Evolutionary conservation across 2,329 filamentous ascomycete genomes (phyloP), one percentile per base, ranked within the genome.

Genomic region (Aureobasidium sp.): DNA sequence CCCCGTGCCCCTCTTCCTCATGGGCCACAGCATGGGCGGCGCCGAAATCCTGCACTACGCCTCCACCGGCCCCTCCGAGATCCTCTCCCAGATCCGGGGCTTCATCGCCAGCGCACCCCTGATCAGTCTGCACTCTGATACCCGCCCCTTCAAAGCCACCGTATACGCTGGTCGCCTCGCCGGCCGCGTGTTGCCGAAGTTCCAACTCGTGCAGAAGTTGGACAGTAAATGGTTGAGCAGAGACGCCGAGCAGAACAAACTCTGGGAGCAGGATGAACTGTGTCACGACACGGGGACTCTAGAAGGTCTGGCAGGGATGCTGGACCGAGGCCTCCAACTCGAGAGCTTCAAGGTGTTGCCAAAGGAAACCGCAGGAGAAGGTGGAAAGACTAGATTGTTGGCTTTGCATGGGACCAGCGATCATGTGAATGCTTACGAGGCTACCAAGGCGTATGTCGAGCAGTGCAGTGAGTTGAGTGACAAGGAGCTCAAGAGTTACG

Each of bases 21-120:
- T 94, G 79, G 92, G 92, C 59, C 91, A 96, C 75, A 91, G 87
- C 25, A 96, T 96, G 90, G 92, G 92, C 66, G 92, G 92, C 63
- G 90, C 86, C 27, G 83, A 95, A 74, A 83, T 86, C 6, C 77
- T 96, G 9, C 85, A 84, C 47, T 87, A 84, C 67, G 77, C 76
- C 64, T 74, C 75, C 34, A 70, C 70, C 48, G 79, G 76, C 22
- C 79, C 77, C 5, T 66, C 67, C 47, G 81, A 84, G 17, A 72
- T 90, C 14, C 80, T 84, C 45, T 72, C 76, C 39, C 78, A 81
- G 63, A 82, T 96, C 52, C 81, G 86, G 49, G 91, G 91, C 25
- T 90, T 88, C 79, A 71, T 96, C 39, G 79, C 89, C 15, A 88
- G 91, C 74, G 80, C 84, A n/a, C 91, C 92, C 1, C 90, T 94